phyloP scores from a whole-genome alignment of 805 yeast genomes.

The Lachancea mirantina region DNA sequence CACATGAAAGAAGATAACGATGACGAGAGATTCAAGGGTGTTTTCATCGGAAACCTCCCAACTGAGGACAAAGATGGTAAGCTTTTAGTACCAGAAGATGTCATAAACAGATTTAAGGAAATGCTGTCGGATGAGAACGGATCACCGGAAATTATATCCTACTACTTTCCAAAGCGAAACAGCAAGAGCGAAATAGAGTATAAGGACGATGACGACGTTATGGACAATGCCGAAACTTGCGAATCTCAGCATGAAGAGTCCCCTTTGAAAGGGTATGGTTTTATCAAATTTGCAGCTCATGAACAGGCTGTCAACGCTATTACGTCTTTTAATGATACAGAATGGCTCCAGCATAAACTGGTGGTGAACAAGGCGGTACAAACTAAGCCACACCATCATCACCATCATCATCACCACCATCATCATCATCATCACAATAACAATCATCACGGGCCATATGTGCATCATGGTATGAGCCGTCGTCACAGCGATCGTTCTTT shows the following conservation, averaged over 20 bases:
- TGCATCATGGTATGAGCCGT: conserved; percentile 3
- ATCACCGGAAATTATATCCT: conserved; percentile 20
- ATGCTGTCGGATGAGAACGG: conserved; percentile 39
- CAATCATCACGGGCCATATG: conserved; percentile 5
- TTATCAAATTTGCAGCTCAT: conserved; percentile 43
- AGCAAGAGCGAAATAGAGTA: conserved; percentile 12
- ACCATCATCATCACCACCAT: conserved; percentile 7
- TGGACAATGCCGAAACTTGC: conserved; percentile 9
- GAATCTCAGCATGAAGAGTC: conserved; percentile 12
- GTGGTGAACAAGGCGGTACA: conserved; percentile 35
- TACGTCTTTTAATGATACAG: conserved; percentile 40
- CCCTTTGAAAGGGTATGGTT: conserved; percentile 42
- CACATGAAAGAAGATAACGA: conserved; percentile 36
- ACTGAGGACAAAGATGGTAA: conserved; percentile 32
- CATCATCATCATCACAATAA: conserved; percentile 1
- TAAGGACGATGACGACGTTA: conserved; percentile 8
- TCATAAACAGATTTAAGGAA: conserved; percentile 38
- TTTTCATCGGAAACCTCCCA: conserved; percentile 50
- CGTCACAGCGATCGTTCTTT: conserved; percentile 11
- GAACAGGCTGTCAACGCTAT: conserved; percentile 44
- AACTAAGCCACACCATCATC: conserved; percentile 14
- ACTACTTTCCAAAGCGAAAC: conserved; percentile 26
- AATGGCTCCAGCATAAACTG: conserved; percentile 27
- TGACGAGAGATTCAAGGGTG: conserved; percentile 43
- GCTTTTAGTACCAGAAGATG: conserved; percentile 16